Base-by-base conservation (phyloP, 345 rosid species). In the Firmiana major region DNA sequence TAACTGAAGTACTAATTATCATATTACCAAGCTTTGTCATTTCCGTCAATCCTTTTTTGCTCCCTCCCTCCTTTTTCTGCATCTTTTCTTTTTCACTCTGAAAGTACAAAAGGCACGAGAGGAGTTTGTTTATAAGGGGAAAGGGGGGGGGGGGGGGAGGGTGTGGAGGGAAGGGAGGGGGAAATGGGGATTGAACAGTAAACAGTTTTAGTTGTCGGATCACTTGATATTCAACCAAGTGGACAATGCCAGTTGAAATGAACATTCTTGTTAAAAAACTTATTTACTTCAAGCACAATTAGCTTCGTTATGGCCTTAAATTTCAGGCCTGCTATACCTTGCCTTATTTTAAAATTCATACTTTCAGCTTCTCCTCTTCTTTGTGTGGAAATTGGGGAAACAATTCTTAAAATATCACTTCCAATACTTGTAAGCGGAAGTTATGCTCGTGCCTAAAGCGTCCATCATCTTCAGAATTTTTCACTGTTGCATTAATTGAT, bases 401-500 rank as follows among this genome's bases (percentile, higher is more conserved):
- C 51, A 51, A 48, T 48, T 53, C 75, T 28, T 16, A 51, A 71
- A 53, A 31, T 71, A 51, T 19, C 19, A 69, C 46, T 34, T 19
- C 22, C 5, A 48, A 26, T 24, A 45, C 9, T 46, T 68, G 46
- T 31, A 70, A 70, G 43, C 59, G 36, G 24, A 34, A 57, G 63
- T 63, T 40, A 45, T 64, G 53, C 63, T 1, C n/a, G 22, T 57
- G 34, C 38, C 22, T 42, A 22, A 45, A 62, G 54, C 40, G 6
- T 46, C 55, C 24, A 46, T 31, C 70, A 19, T 31, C 70, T n/a
- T 11, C 13, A 21, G 28, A 46, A 48, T 48, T 48, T 43, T 45
- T 75, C n/a, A 19, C 38, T 75, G 42, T 26, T 80, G 19, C 78
- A 75, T 74, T 76, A 63, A 24, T 57, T 83, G 79, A 46, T 58